phyloP scores from a whole-genome alignment of 176 grass and related monocot species.

The Bothriochloa decipiens region DNA sequence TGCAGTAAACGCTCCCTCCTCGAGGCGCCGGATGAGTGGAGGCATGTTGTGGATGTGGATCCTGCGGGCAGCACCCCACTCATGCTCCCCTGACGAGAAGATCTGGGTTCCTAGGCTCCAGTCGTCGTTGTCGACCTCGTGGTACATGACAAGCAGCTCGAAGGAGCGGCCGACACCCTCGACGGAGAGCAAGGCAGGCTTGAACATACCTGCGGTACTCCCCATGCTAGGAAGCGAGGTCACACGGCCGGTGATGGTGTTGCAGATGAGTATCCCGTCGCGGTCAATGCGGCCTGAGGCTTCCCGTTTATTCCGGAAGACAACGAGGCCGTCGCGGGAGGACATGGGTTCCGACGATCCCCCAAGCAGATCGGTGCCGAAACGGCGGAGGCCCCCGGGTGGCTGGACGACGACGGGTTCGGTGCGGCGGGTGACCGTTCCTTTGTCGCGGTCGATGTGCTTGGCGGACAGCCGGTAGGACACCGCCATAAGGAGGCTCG shows the following conservation, averaged over 20 bases:
- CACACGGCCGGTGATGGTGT: slow-evolving; percentile 25
- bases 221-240: neutral
- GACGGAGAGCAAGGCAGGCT: neutral
- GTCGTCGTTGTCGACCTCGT: no score
- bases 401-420: no score
- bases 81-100: neutral
- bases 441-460: no score
- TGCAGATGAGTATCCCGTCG: neutral
- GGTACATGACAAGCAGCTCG: slow-evolving; percentile 14
- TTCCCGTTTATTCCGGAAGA: no score
- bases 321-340: neutral
- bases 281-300: no score
- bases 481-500: no score
- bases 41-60: neutral
- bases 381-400: no score
- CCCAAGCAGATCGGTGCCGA: no score
- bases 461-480: no score
- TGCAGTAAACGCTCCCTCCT: neutral
- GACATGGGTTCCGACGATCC: neutral
- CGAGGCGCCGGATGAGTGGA: no score
- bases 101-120: neutral
- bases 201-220: neutral
- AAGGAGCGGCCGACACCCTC: neutral
- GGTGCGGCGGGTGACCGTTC: no score
- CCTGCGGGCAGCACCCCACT: neutral